phyloP scores from a whole-genome alignment of 306 rosid genomes.

The Cyclanthera cordifolia region DNA sequence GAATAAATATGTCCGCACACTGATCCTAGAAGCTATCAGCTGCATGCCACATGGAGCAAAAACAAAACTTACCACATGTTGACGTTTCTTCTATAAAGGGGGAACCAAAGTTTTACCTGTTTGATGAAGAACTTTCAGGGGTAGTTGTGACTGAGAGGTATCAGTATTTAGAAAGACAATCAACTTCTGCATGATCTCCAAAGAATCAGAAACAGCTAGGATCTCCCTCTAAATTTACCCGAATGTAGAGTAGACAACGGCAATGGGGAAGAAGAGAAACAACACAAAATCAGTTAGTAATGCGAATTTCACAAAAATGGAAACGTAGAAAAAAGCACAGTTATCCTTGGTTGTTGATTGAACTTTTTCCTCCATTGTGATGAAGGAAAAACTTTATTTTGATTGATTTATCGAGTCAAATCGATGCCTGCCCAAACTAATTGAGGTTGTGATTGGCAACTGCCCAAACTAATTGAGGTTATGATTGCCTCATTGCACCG shows the following conservation, averaged over 20 bases:
- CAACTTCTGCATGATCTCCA: conserved; percentile 50
- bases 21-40: neutral
- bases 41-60: neutral
- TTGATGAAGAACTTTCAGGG: conserved; percentile 42
- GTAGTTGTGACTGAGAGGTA: conserved; percentile 49
- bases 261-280: neutral
- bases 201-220: conserved; percentile 52
- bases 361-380: neutral
- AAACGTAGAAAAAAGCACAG: neutral
- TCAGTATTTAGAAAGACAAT: conserved; percentile 54
- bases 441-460: neutral
- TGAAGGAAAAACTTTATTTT: neutral
- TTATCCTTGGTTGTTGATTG: neutral
- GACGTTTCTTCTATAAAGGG: neutral
- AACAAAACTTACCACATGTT: neutral
- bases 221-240: conserved; percentile 55
- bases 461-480: neutral
- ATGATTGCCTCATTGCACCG: neutral
- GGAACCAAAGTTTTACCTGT: conserved; percentile 31
- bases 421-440: neutral
- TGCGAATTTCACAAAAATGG: neutral
- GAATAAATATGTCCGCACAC: neutral
- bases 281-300: neutral
- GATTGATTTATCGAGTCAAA: neutral
- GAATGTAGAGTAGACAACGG: neutral